Percentiles rank a stretch among this genome's conserved stretches.
phyloP scores from a whole-genome alignment of 2,329 filamentous ascomycete species.

The Alternaria triticimaculans region DNA sequence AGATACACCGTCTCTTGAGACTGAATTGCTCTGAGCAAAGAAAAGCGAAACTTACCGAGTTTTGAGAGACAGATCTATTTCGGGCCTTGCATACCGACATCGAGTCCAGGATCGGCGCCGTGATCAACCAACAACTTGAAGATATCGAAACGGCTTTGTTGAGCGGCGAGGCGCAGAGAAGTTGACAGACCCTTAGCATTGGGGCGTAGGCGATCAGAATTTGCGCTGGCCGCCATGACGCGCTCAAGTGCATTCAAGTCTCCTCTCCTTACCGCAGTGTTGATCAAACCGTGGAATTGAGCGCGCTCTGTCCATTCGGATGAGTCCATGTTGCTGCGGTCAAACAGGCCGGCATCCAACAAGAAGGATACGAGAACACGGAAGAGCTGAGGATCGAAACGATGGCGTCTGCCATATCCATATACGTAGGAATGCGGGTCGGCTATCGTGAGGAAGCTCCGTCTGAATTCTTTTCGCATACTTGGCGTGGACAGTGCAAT shows the following conservation, averaged over 20 bases:
- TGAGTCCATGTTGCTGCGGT: neutral
- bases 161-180: neutral
- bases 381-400: neutral
- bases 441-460: neutral
- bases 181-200: neutral
- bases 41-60: neutral
- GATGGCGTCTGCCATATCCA: neutral
- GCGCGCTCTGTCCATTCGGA: neutral
- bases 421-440: neutral
- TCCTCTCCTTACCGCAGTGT: neutral
- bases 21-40: neutral
- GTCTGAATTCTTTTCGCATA: neutral
- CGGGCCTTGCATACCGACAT: neutral
- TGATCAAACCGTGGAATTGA: neutral
- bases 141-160: neutral
- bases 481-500: neutral
- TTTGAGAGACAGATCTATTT: neutral
- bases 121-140: neutral
- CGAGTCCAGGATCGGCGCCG: neutral
- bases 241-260: neutral
- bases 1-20: neutral
- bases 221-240: neutral
- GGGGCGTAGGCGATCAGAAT: neutral
- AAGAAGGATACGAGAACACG: neutral
- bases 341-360: neutral